Evolutionary conservation across 2,329 filamentous ascomycete genomes (phyloP), one percentile per base, ranked within the genome.

Genomic region (Lachnellula suecica): DNA sequence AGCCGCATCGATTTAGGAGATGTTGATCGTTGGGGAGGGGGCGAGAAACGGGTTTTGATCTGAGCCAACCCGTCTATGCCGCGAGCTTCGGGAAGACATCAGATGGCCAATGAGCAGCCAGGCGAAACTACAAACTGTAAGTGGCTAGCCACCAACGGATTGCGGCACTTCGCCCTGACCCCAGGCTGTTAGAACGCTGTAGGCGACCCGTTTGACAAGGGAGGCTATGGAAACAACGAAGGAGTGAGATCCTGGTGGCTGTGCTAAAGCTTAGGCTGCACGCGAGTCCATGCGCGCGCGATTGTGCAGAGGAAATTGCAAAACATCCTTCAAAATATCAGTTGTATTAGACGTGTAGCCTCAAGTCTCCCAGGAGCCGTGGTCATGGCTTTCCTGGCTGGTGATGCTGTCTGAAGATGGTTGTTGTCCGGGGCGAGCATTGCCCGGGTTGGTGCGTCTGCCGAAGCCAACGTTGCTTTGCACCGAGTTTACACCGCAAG

Each of bases 221-320:
- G 40, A 42, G 40, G 40, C 40, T 42, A 42, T 42, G 40, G 40
- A 42, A 11, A 42, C 22, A 23, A 27, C 45, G 55, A 57, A 57
- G 55, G 55, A 57, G 54, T 46, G 43, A 17, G 19, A 54, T 54
- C 48, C 52, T 52, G 52, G 43, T 42, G 55, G 55, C 55, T 57
- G 55, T 57, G 55, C 55, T 54, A 22, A 15, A 20, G 17, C 17
- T 23, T 13, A 15, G 11, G 10, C 20, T 11, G 40, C 20, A 15
- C 15, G 15, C 40, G 15, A 15, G 10, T 20, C 47, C 46, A 54
- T 48, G 55, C 52, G 46, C 44, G 46, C 49, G 52, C 45, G 43
- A 57, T n/a, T 11, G 40, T 23, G 40, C 22, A 42, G 20, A 38
- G 40, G 43, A 51, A 37, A 47, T 56, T 44, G 41, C 27, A 42